These are phyloP conservation scores for Coffea canephora DNA, from an alignment of 257 asterid genomes.

Conservation along the genomic window DNA sequence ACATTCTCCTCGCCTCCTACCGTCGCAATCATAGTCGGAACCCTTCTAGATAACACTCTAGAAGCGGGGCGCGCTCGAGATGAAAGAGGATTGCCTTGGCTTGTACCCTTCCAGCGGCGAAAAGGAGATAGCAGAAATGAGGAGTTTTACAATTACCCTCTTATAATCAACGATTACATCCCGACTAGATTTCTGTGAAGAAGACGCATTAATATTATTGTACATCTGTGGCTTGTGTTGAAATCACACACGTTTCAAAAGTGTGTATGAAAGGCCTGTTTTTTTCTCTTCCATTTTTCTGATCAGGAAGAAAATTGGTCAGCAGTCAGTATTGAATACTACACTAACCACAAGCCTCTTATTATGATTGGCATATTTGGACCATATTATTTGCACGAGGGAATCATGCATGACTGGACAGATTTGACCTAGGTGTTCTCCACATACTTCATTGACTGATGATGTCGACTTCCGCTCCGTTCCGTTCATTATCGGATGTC, in stretches of 20 bases:
- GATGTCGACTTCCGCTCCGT: neutral
- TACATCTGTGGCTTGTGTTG: conserved; percentile 19
- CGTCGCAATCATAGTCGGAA: conserved; percentile 71
- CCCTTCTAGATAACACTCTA: conserved; percentile 75
- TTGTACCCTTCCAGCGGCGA: conserved; percentile 63
- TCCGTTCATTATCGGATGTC: neutral
- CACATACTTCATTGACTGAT: neutral
- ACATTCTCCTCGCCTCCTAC: conserved; percentile 83
- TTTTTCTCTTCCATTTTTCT: neutral
- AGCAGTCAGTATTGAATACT: neutral
- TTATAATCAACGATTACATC: conserved; percentile 63
- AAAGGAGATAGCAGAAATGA: conserved; percentile 86
- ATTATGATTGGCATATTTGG: neutral
- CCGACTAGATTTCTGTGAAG: conserved; percentile 71
- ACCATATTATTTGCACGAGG: neutral
- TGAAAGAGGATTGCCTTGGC: conserved; percentile 91
- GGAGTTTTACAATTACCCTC: conserved; percentile 86
- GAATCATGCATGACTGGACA: conserved; percentile 2
- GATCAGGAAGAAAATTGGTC: neutral
- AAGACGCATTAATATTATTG: conserved; percentile 23
- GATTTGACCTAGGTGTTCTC: neutral
- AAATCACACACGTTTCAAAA: neutral
- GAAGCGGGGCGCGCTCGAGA: conserved; percentile 50
- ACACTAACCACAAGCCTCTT: neutral
- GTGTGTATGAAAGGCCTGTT: neutral